phyloP scores from a whole-genome alignment of 2,329 filamentous ascomycete species.

The Ophiobolus disseminans region DNA sequence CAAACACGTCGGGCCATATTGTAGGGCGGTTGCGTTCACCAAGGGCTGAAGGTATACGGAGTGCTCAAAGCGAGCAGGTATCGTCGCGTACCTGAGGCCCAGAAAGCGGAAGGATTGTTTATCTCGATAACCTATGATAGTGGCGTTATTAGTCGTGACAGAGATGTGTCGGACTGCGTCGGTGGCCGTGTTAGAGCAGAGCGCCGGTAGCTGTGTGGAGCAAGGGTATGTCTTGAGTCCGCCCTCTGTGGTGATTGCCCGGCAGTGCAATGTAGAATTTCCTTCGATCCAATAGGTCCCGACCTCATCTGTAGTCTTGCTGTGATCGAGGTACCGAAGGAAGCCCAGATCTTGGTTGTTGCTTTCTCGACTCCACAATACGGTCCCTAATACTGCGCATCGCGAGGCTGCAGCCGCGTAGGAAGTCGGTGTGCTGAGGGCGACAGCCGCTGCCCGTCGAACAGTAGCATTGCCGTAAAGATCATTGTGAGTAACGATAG shows the following conservation, averaged over 20 bases:
- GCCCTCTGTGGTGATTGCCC: slow-evolving; percentile 29
- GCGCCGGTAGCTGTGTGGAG: slow-evolving; percentile 25
- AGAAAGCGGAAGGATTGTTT: slow-evolving; percentile 59
- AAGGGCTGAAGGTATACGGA: slow-evolving; percentile 47
- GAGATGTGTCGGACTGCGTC: slow-evolving; percentile 21
- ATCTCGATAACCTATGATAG: slow-evolving; percentile 52
- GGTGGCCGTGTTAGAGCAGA: slow-evolving; percentile 34
- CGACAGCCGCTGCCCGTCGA: slow-evolving; percentile 26
- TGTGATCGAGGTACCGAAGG: slow-evolving; percentile 28
- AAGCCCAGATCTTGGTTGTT: slow-evolving; percentile 17
- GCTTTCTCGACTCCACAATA: slow-evolving; percentile 24
- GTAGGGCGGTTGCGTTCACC: slow-evolving; percentile 45
- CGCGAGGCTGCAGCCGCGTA: slow-evolving; percentile 14
- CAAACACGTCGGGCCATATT: slow-evolving; percentile 50
- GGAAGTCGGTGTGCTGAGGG: slow-evolving; percentile 19
- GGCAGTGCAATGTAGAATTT: slow-evolving; percentile 18
- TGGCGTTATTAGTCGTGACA: slow-evolving; percentile 27
- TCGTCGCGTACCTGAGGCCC: slow-evolving; percentile 57
- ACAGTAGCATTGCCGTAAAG: slow-evolving; percentile 31
- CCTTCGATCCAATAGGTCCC: slow-evolving; percentile 28
- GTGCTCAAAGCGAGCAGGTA: slow-evolving; percentile 56
- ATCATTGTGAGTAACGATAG: slow-evolving; percentile 39
- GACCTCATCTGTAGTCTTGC: slow-evolving; percentile 14
- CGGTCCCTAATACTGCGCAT: slow-evolving; percentile 32
- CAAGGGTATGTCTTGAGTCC: slow-evolving; percentile 21